These are phyloP conservation scores for Rhizophora mangle DNA, from an alignment of 345 rosid species.

Conservation along the genomic window DNA sequence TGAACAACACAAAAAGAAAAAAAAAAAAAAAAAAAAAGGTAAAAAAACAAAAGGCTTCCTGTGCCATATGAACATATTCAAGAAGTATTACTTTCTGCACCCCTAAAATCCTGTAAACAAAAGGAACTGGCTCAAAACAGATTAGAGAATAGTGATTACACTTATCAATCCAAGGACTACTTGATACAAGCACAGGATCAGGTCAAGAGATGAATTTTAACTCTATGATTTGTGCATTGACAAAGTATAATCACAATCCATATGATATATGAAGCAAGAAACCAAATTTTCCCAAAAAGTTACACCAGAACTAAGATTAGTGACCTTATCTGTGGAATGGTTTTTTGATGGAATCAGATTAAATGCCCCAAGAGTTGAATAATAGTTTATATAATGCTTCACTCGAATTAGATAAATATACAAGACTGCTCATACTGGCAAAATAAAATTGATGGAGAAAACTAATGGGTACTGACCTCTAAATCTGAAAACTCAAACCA, in stretches of 20 bases:
- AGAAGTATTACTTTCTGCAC: no score
- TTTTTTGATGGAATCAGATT: neutral
- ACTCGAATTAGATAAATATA: neutral
- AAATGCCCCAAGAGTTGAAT: neutral
- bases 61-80: no score
- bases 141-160: no score
- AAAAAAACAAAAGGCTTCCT: no score
- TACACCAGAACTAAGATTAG: neutral
- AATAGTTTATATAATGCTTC: neutral
- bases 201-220: no score
- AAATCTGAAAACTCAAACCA: constrained; percentile 95
- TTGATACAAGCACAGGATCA: no score
- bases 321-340: neutral
- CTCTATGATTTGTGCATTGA: no score
- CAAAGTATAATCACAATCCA: neutral
- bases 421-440: neutral
- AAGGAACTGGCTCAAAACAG: no score
- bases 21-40: no score
- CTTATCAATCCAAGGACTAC: no score
- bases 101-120: no score
- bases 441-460: neutral
- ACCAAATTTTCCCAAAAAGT: neutral
- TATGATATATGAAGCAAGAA: neutral
- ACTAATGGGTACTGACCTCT: constrained; percentile 57
- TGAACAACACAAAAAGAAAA: neutral